Evolutionary conservation across 2,329 filamentous ascomycete genomes (phyloP).

Genomic region (Diaporthe vexans): DNA sequence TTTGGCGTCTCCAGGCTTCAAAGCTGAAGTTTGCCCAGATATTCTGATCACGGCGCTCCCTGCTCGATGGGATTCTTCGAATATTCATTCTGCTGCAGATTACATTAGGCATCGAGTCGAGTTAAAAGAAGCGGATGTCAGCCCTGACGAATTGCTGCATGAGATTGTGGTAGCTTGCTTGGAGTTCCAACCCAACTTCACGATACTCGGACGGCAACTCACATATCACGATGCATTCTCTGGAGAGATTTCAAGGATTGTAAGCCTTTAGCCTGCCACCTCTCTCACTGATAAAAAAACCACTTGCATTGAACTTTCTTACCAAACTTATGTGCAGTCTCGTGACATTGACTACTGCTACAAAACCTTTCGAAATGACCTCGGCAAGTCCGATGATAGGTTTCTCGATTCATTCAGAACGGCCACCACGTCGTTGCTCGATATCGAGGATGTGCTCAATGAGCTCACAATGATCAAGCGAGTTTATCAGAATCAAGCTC

Average conservation of each 20-base stretch:
- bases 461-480: slow-evolving; percentile 15
- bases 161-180: not conserved
- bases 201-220: not conserved
- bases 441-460: not conserved
- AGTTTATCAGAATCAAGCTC: slow-evolving; percentile 6
- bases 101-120: not conserved
- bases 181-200: slow-evolving; percentile 2
- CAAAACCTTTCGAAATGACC: slow-evolving; percentile 10
- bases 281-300: too few species aligned
- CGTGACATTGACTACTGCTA: slow-evolving; percentile 2
- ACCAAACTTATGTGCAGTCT: not conserved
- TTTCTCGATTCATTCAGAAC: slow-evolving; percentile 18
- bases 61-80: slow-evolving; percentile 6
- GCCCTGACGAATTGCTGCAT: not conserved
- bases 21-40: not conserved
- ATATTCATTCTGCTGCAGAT: not conserved
- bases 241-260: slow-evolving; percentile 11
- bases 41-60: not conserved
- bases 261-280: not conserved
- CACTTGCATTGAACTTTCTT: not conserved
- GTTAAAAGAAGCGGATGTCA: not conserved
- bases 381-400: slow-evolving; percentile 10
- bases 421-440: not conserved
- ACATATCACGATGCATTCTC: slow-evolving; percentile 21
- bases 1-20: too few species aligned